Percentiles rank a stretch among this genome's conserved stretches.
Conservation (phyloP, 352 stramenopile genomes). For the Peronosclerospora sorghi region DNA sequence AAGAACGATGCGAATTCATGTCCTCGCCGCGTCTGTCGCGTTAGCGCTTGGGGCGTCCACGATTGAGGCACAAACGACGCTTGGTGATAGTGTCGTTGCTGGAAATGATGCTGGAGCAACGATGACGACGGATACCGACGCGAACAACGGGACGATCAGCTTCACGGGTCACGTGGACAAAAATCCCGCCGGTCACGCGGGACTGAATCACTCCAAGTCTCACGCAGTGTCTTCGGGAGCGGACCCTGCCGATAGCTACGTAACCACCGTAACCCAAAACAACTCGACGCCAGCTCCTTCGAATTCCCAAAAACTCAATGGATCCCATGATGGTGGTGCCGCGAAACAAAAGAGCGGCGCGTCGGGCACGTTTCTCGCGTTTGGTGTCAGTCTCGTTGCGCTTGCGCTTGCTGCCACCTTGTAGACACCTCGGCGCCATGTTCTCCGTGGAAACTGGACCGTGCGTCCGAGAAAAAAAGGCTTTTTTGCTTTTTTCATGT, state of each 20-base stretch:
- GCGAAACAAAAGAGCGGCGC: conserved; percentile 10
- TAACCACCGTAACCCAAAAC: no score
- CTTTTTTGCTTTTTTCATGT: no score
- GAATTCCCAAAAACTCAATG: no score
- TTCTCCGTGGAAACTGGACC: conserved; percentile 1
- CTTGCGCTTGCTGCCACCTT: conserved; percentile 16
- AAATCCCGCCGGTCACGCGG: conserved; percentile 6
- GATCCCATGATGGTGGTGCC: conserved; percentile 4
- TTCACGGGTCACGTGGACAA: conserved; percentile 7
- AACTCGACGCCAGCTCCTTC: neutral
- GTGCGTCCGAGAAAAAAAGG: neutral
- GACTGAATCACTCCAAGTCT: neutral
- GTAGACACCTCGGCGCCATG: conserved; percentile 6
- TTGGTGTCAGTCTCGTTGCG: conserved; percentile 15
- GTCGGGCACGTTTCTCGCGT: conserved; percentile 2
- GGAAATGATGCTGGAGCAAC: conserved; percentile 13
- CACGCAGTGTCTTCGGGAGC: neutral
- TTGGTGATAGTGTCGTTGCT: conserved; percentile 27
- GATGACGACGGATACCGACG: conserved; percentile 9
- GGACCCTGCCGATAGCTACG: conserved; percentile 10
- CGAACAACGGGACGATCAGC: conserved; percentile 7
- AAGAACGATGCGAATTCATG: neutral
- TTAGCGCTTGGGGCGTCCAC: conserved; percentile 8
- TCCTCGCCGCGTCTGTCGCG: conserved; percentile 1
- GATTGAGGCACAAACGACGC: conserved; percentile 18